Conservation (phyloP, 2,329 filamentous ascomycete genomes). For the Cladophialophora psammophila region DNA sequence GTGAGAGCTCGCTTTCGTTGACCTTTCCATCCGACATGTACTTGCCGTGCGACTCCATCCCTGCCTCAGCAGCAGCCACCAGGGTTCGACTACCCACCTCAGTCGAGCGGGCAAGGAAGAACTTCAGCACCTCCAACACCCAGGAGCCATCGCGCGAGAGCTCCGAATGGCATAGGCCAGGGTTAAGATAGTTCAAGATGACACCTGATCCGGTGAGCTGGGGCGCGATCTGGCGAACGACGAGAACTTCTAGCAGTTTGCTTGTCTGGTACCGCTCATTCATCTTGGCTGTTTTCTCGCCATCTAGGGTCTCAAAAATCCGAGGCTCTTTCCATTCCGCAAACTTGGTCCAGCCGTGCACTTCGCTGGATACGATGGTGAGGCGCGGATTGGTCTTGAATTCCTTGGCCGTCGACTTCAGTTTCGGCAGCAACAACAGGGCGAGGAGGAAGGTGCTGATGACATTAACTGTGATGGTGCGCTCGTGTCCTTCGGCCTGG, state of each 20-base stretch:
- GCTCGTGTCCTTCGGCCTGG: conserved; percentile 56
- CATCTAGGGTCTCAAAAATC: conserved; percentile 50
- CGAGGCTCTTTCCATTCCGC: conserved; percentile 48
- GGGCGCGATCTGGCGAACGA: conserved; percentile 46
- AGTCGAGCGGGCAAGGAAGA: conserved; percentile 52
- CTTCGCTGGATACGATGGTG: conserved; percentile 53
- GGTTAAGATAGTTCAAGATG: conserved; percentile 61
- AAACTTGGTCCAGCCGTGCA: conserved; percentile 51
- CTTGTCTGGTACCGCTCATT: conserved; percentile 53
- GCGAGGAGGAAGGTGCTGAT: conserved; percentile 61
- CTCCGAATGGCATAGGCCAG: conserved; percentile 61
- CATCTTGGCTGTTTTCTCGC: conserved; percentile 48
- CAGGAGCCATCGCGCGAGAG: conserved; percentile 50
- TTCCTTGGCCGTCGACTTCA: conserved; percentile 51
- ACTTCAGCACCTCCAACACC: conserved; percentile 42
- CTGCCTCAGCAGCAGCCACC: conserved; percentile 48
- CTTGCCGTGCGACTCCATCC: conserved; percentile 55
- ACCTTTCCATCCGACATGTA: conserved; percentile 53
- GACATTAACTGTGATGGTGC: conserved; percentile 61
- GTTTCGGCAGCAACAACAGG: conserved; percentile 59
- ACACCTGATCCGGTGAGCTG: conserved; percentile 46
- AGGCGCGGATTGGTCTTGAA: conserved; percentile 46
- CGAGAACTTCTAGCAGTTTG: conserved; percentile 59
- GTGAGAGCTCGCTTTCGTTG: conserved; percentile 40
- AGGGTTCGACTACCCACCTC: conserved; percentile 59